Conservation (phyloP, 2,329 filamentous ascomycete species). For the Lachnellula arida region DNA sequence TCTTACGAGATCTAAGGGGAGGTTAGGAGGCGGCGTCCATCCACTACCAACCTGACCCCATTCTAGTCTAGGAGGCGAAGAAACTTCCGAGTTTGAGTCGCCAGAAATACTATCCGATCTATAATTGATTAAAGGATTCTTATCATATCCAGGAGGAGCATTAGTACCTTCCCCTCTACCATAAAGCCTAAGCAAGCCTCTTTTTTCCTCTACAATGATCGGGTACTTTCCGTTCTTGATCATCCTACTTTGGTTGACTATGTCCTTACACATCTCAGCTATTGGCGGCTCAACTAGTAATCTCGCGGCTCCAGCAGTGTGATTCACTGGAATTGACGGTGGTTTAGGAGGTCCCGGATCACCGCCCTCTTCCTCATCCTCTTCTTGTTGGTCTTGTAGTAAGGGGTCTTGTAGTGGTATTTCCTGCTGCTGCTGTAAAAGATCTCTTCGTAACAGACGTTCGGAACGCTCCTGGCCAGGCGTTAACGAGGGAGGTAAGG, state of each 20-base stretch:
- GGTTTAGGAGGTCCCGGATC: constrained; percentile 50
- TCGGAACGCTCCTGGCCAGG: too few relatives aligned
- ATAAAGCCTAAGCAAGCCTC: constrained; percentile 70
- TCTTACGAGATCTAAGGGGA: constrained; percentile 14
- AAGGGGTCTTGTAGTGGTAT: too few relatives aligned
- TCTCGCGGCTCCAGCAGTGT: constrained; percentile 85
- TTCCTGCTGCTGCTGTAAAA: too few relatives aligned
- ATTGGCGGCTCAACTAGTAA: constrained; percentile 71
- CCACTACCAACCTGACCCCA: constrained; percentile 53
- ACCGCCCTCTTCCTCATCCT: constrained; percentile 42
- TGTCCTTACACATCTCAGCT: constrained; percentile 42
- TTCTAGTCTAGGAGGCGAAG: constrained; percentile 47
- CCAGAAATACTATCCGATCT: constrained; percentile 42
- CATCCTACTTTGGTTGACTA: too few relatives aligned
- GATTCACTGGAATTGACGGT: constrained; percentile 73
- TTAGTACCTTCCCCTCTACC: constrained; percentile 73
- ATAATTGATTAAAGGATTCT: constrained; percentile 33
- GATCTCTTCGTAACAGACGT: too few relatives aligned
- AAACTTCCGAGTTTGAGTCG: constrained; percentile 45
- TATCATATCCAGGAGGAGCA: constrained; percentile 42
- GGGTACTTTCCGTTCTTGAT: constrained; percentile 65
- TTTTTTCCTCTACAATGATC: constrained; percentile 67
- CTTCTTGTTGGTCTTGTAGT: constrained; percentile 41
- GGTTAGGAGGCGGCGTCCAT: constrained; percentile 25
- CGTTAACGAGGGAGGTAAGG: too few relatives aligned